phyloP scores from a whole-genome alignment of 306 rosid genomes.

The Senna tora region DNA sequence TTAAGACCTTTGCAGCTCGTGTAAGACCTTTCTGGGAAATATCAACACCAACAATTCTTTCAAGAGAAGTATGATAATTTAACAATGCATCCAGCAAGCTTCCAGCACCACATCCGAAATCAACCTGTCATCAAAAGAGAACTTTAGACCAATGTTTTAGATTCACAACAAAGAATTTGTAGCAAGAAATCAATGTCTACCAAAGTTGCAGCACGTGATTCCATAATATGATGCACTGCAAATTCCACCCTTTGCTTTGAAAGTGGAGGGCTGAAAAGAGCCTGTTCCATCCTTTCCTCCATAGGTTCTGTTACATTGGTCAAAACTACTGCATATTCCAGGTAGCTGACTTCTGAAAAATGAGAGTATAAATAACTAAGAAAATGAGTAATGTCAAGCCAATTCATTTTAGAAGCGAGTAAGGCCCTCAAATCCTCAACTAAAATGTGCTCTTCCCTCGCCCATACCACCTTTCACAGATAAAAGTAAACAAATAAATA shows the following conservation, averaged over 20 bases:
- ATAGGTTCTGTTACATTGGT: conserved; percentile 74
- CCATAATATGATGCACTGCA: conserved; percentile 74
- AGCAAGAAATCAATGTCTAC: conserved; percentile 48
- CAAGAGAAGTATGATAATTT: conserved; percentile 69
- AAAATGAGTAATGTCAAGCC: conserved; percentile 1
- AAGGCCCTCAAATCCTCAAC: conserved; percentile 15
- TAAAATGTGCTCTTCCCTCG: conserved; percentile 6
- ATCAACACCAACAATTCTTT: conserved; percentile 89
- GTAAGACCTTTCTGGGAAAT: conserved; percentile 80
- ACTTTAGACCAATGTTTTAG: conserved; percentile 38
- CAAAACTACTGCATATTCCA: conserved; percentile 69
- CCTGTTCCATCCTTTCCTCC: conserved; percentile 98
- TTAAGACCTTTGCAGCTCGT: conserved; percentile 88
- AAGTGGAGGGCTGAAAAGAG: conserved; percentile 94
- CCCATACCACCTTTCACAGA: neutral
- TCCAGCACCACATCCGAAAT: conserved; percentile 99
- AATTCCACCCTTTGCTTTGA: conserved; percentile 96
- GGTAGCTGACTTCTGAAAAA: conserved; percentile 57
- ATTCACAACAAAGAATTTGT: conserved; percentile 27
- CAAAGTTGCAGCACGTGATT: conserved; percentile 74
- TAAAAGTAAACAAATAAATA: neutral
- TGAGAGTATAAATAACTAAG: conserved; percentile 21
- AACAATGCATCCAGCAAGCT: conserved; percentile 91
- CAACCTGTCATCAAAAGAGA: conserved; percentile 65
- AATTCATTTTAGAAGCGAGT: neutral